A percentile compares a stretch with the other conserved stretches of the same genome.
These are phyloP conservation scores for Aureobasidium sp. DNA, from an alignment of 2,329 filamentous ascomycete genomes.

Conservation along the genomic window DNA sequence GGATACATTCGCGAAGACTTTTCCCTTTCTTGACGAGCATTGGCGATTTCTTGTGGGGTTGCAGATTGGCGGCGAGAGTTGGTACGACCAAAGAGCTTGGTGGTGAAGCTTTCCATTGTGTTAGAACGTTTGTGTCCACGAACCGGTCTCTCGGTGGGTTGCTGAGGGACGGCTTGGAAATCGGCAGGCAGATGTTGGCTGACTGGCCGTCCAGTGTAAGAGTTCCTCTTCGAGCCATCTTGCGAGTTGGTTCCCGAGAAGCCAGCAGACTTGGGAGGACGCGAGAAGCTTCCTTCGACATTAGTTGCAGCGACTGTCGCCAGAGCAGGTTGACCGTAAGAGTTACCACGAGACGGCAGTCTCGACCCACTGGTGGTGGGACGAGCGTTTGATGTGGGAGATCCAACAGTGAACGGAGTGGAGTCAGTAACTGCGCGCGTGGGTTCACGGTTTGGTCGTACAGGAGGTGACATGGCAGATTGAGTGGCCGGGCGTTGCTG, in stretches of 20 bases:
- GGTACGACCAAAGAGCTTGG: conserved; percentile 74
- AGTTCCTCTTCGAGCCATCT: conserved; percentile 41
- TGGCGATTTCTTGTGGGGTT: conserved; percentile 23
- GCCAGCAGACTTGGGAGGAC: conserved; percentile 49
- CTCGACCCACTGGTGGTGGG: conserved; percentile 76
- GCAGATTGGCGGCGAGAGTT: conserved; percentile 28
- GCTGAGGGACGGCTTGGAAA: conserved; percentile 53
- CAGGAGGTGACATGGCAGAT: conserved; percentile 29
- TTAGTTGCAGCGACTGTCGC: conserved; percentile 84
- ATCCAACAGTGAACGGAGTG: conserved; percentile 33
- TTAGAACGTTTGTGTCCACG: conserved; percentile 60
- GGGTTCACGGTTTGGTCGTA: conserved; percentile 36
- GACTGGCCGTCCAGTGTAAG: conserved; percentile 55
- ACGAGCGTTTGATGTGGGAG: conserved; percentile 39
- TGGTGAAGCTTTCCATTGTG: conserved; percentile 55
- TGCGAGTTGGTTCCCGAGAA: conserved; percentile 62
- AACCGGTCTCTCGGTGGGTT: conserved; percentile 47
- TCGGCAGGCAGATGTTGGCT: conserved; percentile 47
- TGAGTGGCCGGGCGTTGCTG: conserved; percentile 18
- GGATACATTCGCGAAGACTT: conserved; percentile 71
- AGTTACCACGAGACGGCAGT: conserved; percentile 65
- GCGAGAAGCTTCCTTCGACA: conserved; percentile 81
- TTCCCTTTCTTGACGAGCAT: conserved; percentile 42
- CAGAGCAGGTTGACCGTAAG: conserved; percentile 82
- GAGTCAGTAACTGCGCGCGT: conserved; percentile 48